Evolutionary conservation across 2,329 filamentous ascomycete species (phyloP), one percentile per base, ranked within the genome.

Genomic region (Aspergillus japonicus): DNA sequence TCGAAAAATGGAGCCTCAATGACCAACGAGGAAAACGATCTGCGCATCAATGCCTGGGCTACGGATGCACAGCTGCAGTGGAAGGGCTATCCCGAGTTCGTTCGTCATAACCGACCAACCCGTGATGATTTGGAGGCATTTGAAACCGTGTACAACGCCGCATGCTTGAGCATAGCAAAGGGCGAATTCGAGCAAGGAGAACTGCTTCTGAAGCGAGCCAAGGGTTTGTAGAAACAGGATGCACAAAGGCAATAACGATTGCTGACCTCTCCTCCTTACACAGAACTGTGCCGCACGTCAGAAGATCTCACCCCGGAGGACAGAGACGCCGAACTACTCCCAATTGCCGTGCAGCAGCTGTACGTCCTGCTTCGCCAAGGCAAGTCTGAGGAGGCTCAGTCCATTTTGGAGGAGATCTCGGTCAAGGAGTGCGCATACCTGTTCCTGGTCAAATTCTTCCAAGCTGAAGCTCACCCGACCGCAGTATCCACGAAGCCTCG

Each of bases 91-190:
- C 77, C 81, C 26, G 76, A 83, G 59, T 70, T 81, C 39, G 80
- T 81, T 42, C 76, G 78, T 60, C 82, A 81, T 71, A 82, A 81
- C 69, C 82, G 82, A 68, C 80, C 83, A 5, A 80, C 75, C 21
- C 77, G 83, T 65, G 85, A 87, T 66, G 86, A 87, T 67, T 69
- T 88, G 56, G 84, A 88, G 61, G 81, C 83, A 0, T 88, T 88
- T 61, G 86, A 89, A 71, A 88, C 83, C 4, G 82, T 85, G 3
- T 89, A 86, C 73, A 88, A 89, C 72, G 83, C 84, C 8, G 86
- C 85, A 39, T 88, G 86, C 70, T 80, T 82, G 58, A 84, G 83
- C 68, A 85, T 89, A 68, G 85, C 85, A 44, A 80, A 83, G 65
- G 85, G 85, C 47, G 83, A 86, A 66, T 76, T 87, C 50, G 79